These are phyloP conservation scores for Emergomyces pasteurianus DNA, from an alignment of 2,329 filamentous ascomycete species.

Conservation along the genomic window DNA sequence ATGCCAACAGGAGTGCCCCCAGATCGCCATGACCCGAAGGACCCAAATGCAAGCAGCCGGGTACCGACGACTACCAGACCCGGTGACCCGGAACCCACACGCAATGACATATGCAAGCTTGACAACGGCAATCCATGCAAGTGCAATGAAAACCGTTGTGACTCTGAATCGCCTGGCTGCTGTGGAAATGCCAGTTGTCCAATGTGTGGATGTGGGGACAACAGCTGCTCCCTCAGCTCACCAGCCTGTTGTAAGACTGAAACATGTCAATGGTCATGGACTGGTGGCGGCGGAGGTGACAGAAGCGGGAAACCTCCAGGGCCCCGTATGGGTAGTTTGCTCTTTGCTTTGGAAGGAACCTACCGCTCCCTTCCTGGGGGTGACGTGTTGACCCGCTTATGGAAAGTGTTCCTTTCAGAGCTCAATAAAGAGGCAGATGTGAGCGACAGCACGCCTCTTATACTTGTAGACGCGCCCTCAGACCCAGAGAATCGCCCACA, in stretches of 20 bases:
- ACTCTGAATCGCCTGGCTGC: slow-evolving; percentile 2
- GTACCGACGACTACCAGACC: neutral
- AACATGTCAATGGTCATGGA: slow-evolving; percentile 4
- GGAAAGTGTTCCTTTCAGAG: neutral
- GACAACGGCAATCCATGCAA: neutral
- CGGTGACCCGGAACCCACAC: neutral
- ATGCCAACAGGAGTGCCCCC: neutral
- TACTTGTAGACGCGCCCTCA: neutral
- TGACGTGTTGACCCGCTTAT: neutral
- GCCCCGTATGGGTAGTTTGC: neutral
- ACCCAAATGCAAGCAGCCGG: neutral
- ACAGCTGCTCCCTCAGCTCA: neutral
- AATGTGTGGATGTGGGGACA: slow-evolving; percentile 2
- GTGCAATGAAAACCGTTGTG: slow-evolving; percentile 1
- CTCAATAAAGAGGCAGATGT: neutral
- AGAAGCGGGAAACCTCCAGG: slow-evolving; percentile 1
- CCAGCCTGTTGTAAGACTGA: slow-evolving; percentile 2
- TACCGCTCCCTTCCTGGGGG: neutral
- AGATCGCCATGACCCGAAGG: neutral
- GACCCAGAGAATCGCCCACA: neutral
- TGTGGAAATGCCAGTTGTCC: slow-evolving; percentile 1
- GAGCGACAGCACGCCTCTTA: neutral
- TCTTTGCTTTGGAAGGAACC: neutral
- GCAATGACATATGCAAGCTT: neutral
- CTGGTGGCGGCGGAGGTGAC: slow-evolving; percentile 1